Percentiles rank a stretch among this genome's conserved stretches.
Evolutionary conservation across 2,329 filamentous ascomycete genomes (phyloP).

Genomic region (Botrytis fragariae): DNA sequence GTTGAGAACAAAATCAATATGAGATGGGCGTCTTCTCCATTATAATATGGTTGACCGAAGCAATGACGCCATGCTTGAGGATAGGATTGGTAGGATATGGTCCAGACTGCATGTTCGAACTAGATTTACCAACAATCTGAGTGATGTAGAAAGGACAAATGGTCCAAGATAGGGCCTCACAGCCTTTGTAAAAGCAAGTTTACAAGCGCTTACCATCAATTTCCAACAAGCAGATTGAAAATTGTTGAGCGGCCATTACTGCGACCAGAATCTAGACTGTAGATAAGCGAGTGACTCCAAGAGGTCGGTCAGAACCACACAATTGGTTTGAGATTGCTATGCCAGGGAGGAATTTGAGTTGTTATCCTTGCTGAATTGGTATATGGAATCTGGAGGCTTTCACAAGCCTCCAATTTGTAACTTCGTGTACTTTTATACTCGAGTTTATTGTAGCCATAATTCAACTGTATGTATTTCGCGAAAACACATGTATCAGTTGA

Average conservation of each 20-base stretch:
- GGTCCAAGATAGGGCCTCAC: not conserved
- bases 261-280: not conserved
- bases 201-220: not conserved
- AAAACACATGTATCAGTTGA: not conserved
- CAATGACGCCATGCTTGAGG: not conserved
- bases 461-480: not conserved
- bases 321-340: not conserved
- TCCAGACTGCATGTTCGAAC: no score
- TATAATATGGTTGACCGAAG: not conserved
- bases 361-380: not conserved
- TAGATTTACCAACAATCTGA: not conserved
- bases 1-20: not conserved
- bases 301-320: not conserved
- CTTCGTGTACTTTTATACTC: not conserved
- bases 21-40: not conserved
- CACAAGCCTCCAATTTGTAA: not conserved
- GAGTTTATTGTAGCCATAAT: not conserved
- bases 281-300: not conserved
- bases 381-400: not conserved
- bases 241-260: not conserved
- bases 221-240: not conserved
- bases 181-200: not conserved
- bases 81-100: not conserved
- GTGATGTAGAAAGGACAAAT: not conserved
- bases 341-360: not conserved